A percentile compares a stretch with the other conserved stretches of the same genome.
These are phyloP conservation scores for Pisolithus sp. DNA, from an alignment of 768 basidiomycete species.

Conservation along the genomic window DNA sequence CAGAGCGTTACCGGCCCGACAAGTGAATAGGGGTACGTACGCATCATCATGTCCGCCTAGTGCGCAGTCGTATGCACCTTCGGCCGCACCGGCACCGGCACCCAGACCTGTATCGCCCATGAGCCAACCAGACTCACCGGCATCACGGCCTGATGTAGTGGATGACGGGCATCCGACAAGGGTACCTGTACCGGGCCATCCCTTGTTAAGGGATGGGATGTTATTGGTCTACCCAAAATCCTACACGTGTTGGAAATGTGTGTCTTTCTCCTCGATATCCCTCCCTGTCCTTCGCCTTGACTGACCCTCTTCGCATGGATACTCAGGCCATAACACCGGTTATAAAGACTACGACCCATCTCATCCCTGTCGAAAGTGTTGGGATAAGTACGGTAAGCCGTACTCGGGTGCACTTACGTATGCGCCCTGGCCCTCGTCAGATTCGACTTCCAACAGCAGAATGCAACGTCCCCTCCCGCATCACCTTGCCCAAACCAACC, in stretches of 20 bases:
- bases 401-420: conserved; percentile 58
- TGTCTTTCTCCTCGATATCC: conserved; percentile 10
- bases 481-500: conserved; percentile 6
- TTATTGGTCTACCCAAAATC: conserved; percentile 67
- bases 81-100: neutral
- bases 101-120: conserved; percentile 4
- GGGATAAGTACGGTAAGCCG: conserved; percentile 58
- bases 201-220: conserved; percentile 53
- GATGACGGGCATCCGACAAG: conserved; percentile 61
- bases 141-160: conserved; percentile 12
- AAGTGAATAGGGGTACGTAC: conserved; percentile 16
- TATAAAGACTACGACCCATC: conserved; percentile 65
- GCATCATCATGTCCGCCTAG: conserved; percentile 10
- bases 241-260: conserved; percentile 64
- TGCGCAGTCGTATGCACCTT: conserved; percentile 7
- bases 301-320: neutral
- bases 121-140: conserved; percentile 9
- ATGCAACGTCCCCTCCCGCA: conserved; percentile 27
- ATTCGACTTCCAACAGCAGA: conserved; percentile 9
- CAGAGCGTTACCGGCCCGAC: conserved; percentile 6
- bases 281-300: neutral
- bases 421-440: conserved; percentile 33
- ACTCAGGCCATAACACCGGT: conserved; percentile 63
- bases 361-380: conserved; percentile 68
- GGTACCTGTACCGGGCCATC: conserved; percentile 58